These are phyloP conservation scores for Puccinia horiana DNA, from an alignment of 1,284 basidiomycete genomes.

Conservation along the genomic window DNA sequence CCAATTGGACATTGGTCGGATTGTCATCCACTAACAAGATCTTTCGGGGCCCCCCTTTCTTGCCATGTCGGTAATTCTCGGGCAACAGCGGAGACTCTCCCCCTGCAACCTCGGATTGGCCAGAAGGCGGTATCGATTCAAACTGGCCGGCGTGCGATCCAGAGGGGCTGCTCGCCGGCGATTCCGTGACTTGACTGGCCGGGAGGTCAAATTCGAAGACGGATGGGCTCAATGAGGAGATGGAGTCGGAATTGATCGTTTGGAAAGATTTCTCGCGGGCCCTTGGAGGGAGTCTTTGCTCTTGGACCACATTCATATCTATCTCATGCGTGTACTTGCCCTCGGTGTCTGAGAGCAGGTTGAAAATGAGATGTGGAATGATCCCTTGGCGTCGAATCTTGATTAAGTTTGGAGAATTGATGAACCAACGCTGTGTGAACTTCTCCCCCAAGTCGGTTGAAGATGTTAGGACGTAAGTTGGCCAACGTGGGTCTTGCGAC, in stretches of 20 bases:
- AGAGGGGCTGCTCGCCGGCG: not conserved
- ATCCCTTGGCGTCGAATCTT: constrained; percentile 40
- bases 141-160: constrained; percentile 10
- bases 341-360: constrained; percentile 8
- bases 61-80: not conserved
- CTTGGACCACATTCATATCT: not conserved
- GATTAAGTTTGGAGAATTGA: constrained; percentile 17
- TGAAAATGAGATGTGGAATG: constrained; percentile 45
- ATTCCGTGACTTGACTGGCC: not conserved
- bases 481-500: not conserved
- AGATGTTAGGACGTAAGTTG: constrained; percentile 20
- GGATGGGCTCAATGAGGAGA: not conserved
- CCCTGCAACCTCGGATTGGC: not conserved
- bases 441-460: constrained; percentile 18
- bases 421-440: not conserved
- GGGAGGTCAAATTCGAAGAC: constrained; percentile 4
- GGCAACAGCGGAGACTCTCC: not conserved
- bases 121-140: not conserved
- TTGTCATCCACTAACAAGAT: constrained; percentile 49
- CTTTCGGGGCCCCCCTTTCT: not conserved
- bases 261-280: not conserved
- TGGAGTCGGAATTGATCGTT: not conserved
- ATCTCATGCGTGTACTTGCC: constrained; percentile 44
- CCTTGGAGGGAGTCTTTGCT: not conserved
- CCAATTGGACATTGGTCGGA: constrained; percentile 37